A percentile compares a stretch with the other conserved stretches of the same genome.
Conservation (phyloP, 306 rosid genomes). For the Mimosa bimucronata region DNA sequence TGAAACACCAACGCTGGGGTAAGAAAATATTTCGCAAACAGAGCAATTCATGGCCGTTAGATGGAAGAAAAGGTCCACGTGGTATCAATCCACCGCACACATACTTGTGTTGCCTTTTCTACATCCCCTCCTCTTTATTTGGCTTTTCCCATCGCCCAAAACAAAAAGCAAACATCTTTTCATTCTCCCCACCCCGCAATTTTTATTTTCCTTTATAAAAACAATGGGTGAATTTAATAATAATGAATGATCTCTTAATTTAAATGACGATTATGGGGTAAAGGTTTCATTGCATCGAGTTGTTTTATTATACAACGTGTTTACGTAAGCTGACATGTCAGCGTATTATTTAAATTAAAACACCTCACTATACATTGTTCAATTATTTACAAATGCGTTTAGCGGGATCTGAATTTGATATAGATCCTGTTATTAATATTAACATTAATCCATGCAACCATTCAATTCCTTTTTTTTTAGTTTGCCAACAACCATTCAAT, state of each 20-base stretch:
- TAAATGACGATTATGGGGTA: not conserved
- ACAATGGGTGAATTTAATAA: not conserved
- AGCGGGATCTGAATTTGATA: not conserved
- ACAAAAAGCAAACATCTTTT: constrained; percentile 42
- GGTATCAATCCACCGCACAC: not conserved
- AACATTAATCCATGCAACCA: not conserved
- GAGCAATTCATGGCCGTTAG: not conserved
- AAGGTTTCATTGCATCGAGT: constrained; percentile 14
- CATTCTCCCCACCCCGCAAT: not conserved
- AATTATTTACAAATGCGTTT: not conserved
- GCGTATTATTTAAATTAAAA: not conserved
- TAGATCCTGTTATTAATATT: not conserved
- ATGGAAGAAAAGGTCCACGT: not conserved
- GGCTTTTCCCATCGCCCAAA: constrained; percentile 5
- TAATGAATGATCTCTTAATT: not conserved
- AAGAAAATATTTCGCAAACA: not conserved
- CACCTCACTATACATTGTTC: not conserved
- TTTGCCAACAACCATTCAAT: not conserved
- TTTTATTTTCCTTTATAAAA: not conserved
- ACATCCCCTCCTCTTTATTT: not conserved
- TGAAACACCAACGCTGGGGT: not conserved
- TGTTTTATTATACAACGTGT: constrained; percentile 6
- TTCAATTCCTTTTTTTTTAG: not conserved
- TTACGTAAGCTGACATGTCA: not conserved
- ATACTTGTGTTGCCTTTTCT: not conserved